A percentile compares a stretch with the other conserved stretches of the same genome.
Conservation (phyloP, 2,329 filamentous ascomycete species). For the Cladosporium cucumerinum region DNA sequence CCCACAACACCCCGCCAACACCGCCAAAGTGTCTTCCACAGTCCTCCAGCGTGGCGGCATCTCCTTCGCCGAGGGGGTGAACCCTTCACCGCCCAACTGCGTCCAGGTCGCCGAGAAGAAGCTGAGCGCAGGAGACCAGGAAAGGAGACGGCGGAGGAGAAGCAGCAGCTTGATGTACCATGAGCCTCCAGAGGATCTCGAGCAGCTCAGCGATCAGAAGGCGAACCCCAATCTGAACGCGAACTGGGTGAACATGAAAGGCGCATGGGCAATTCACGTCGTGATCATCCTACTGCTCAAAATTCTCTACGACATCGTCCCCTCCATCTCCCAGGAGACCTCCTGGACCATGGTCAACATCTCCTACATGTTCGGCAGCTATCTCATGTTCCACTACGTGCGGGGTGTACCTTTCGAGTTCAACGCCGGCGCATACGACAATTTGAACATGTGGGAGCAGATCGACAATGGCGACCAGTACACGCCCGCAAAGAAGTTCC, state of each 20-base stretch:
- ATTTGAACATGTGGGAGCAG: conserved; percentile 99
- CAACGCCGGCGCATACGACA: conserved; percentile 97
- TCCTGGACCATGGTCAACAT: conserved; percentile 99
- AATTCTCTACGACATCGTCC: conserved; percentile 95
- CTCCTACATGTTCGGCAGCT: conserved; percentile 97
- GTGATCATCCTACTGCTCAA: conserved; percentile 89
- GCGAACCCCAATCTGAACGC: conserved; percentile 93
- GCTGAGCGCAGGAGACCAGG: conserved; percentile 59
- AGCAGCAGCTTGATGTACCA: conserved; percentile 99
- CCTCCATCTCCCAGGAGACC: conserved; percentile 93
- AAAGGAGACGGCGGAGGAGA: conserved; percentile 67
- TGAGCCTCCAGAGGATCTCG: conserved; percentile 91
- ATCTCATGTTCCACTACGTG: conserved; percentile 99
- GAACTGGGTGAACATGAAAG: conserved; percentile 99
- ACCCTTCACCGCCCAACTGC: conserved; percentile 36
- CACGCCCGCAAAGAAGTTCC: conserved; percentile 97
- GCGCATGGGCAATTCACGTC: conserved; percentile 96
- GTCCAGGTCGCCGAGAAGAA: conserved; percentile 35
- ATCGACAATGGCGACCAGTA: conserved; percentile 99
- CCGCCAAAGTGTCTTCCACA: conserved; percentile 96
- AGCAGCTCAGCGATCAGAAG: conserved; percentile 96
- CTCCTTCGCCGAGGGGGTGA: conserved; percentile 82
- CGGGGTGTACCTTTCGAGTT: conserved; percentile 98
- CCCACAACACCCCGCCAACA: conserved; percentile 49
- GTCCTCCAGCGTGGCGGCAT: conserved; percentile 78